Base-by-base conservation (phyloP, 371 early-diverging fungal genomes). In the Syncephalastrum racemosum region DNA sequence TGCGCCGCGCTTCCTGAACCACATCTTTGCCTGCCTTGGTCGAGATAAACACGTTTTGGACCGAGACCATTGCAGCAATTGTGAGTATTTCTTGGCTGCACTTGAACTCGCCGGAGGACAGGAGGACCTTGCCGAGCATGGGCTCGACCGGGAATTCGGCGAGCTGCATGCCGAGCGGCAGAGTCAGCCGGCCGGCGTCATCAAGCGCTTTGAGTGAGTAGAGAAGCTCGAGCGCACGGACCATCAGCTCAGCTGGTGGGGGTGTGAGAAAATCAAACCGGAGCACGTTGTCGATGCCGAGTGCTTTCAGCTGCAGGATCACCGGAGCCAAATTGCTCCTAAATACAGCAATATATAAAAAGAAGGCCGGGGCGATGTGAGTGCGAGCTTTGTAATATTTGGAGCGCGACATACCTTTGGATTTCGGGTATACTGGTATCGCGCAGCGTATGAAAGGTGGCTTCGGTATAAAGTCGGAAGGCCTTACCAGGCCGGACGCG, bases 71-170 rank as follows among this genome's bases (percentile, higher is more conserved):
- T 4, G 94, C 92, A 2, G 89, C 89, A 54, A 94, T 89, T 0
- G 92, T 87, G 5, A 91, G 69, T 39, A 90, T 86, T 53, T 94
- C 94, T 53, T 90, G 85, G 14, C 80, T 77, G 61, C 94, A 94
- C 40, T 77, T 73, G 63, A 86, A 89, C 3, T 71, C 75, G 15
- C 73, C 74, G 2, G 89, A 85, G 15, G 88, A 82, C 10, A 91
- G 55, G 7, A 91, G 62, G 58, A 89, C 86, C 43, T 88, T 86
- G 15, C 86, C 91, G 0, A 92, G 67, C 64, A 86, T 68, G 8
- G 92, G 92, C 58, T 91, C 89, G 8, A 92, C 68, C 0, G 94
- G 94, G 47, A 91, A 84, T 59, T 94, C 94, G 1, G 92, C 92
- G 19, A 94, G 56, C 24, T 85, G 81, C 62, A 80, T 75, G 0